Evolutionary conservation across 768 basidiomycete species (phyloP), one percentile per base, ranked within the genome.

Genomic region (Rhodotorula sphaerocarpa): DNA sequence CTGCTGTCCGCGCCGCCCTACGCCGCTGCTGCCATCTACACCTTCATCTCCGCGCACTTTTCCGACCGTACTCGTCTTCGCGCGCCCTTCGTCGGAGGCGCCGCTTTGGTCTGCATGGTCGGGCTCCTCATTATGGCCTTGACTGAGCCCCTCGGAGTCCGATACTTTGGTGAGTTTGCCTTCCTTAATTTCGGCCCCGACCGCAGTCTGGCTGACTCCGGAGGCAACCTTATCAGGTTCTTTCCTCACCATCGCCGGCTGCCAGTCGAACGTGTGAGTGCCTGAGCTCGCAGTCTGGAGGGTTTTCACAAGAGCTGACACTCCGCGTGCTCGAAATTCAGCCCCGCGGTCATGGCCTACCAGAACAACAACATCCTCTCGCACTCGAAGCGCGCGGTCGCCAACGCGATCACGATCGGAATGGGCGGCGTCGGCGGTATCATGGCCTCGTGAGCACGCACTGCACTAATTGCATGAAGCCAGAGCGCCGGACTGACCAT

Each of bases 1-100:
- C 57, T 67, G 51, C 69, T 74, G n/a, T 73, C 72, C 14, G 73
- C 73, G 5, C 73, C 73, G 27, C 73, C 73, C 34, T 74, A 74
- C 67, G 68, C 69, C 50, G 62, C 67, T 30, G 73, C 70, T 57
- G 72, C 71, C 52, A 55, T 74, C 55, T 72, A 57, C 66, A 72
- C 70, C 46, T 45, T 31, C 18, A 15, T 28, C n/a, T n/a, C 47
- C 7, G 65, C 61, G 25, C n/a, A 28, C 44, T 3, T 51, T 44
- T 45, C 57, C 1, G 65, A 67, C 65, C 70, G 68, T 61, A 39
- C 50, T 36, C 57, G 64, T 36, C 45, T 61, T 30, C 72, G 74
- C 52, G 74, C 67, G 1, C 56, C 61, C 36, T 72, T 70, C 52
- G 71, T 75, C 54, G 59, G 43, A 30, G 14, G 66, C 42, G 69